A percentile compares a stretch with the other conserved stretches of the same genome.
phyloP scores from a whole-genome alignment of 768 basidiomycete genomes.

The Daedalea quercina region DNA sequence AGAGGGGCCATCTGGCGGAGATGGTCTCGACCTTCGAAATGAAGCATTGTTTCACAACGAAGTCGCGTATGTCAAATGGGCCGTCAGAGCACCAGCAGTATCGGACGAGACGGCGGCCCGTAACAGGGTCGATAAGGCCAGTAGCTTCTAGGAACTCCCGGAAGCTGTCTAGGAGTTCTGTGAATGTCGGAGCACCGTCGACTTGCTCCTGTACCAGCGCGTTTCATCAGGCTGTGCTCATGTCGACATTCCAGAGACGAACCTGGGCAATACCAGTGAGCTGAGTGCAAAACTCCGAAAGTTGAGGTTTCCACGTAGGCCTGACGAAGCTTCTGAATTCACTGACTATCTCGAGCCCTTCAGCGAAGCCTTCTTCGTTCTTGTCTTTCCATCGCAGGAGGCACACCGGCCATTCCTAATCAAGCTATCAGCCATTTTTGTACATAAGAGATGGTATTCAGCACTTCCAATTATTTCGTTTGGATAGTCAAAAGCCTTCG shows the following conservation, averaged over 20 bases:
- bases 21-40: constrained; percentile 58
- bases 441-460: neutral
- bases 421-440: neutral
- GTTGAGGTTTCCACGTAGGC: constrained; percentile 78
- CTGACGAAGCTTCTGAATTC: constrained; percentile 86
- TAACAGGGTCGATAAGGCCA: constrained; percentile 56
- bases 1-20: neutral
- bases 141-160: constrained; percentile 63
- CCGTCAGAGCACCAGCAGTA: constrained; percentile 86
- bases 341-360: constrained; percentile 59
- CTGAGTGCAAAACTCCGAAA: constrained; percentile 78
- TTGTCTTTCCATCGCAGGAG: constrained; percentile 78
- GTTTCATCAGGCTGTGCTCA: neutral
- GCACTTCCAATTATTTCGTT: constrained; percentile 90
- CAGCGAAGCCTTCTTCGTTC: constrained; percentile 41
- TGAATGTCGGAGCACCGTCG: constrained; percentile 69
- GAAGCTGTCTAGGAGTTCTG: constrained; percentile 57
- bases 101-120: constrained; percentile 47
- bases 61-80: constrained; percentile 78
- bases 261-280: constrained; percentile 95
- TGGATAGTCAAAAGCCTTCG: constrained; percentile 68
- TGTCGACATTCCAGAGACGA: constrained; percentile 17
- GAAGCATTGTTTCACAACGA: constrained; percentile 85
- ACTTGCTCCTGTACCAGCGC: constrained; percentile 63
- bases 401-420: constrained; percentile 89